These are phyloP conservation scores for Aristolochia contorta DNA, from an alignment of 164 flowering plant genomes.

Conservation along the genomic window DNA sequence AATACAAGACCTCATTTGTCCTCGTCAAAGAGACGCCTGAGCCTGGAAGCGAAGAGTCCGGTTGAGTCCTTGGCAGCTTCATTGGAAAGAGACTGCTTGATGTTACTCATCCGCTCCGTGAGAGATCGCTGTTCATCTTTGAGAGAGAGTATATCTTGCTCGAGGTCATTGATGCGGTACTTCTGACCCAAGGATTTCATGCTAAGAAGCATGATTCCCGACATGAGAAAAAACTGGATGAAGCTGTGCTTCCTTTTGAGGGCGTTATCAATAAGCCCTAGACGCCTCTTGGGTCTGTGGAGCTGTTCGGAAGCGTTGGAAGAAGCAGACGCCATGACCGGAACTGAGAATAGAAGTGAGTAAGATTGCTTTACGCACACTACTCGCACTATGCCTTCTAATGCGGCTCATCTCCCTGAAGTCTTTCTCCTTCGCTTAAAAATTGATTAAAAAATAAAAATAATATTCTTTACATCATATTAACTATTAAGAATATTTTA, in stretches of 20 bases:
- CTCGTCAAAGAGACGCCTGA: constrained; percentile 49
- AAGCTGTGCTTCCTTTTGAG: constrained; percentile 47
- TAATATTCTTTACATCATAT: too few relatives aligned
- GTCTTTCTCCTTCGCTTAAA: too few relatives aligned
- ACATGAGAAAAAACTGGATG: constrained; percentile 65
- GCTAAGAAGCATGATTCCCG: constrained; percentile 66
- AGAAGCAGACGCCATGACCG: neutral
- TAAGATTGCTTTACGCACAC: too few relatives aligned
- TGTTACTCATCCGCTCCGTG: constrained; percentile 39
- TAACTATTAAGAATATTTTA: too few relatives aligned
- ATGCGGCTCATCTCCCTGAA: too few relatives aligned
- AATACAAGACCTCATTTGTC: too few relatives aligned
- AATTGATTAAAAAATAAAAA: too few relatives aligned
- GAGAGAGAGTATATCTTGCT: constrained; percentile 53
- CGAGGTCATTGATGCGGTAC: constrained; percentile 61
- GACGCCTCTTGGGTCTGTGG: neutral
- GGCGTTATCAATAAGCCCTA: neutral
- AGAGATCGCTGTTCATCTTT: constrained; percentile 51
- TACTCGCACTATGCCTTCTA: too few relatives aligned
- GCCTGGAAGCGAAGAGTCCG: constrained; percentile 60
- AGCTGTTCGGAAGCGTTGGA: neutral
- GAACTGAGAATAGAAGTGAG: neutral
- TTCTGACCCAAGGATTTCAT: constrained; percentile 72
- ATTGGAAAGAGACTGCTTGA: constrained; percentile 50
- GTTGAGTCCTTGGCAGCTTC: constrained; percentile 73